These are phyloP conservation scores for Kitagawia praeruptora DNA, from an alignment of 129 eudicot species.

Conservation along the genomic window DNA sequence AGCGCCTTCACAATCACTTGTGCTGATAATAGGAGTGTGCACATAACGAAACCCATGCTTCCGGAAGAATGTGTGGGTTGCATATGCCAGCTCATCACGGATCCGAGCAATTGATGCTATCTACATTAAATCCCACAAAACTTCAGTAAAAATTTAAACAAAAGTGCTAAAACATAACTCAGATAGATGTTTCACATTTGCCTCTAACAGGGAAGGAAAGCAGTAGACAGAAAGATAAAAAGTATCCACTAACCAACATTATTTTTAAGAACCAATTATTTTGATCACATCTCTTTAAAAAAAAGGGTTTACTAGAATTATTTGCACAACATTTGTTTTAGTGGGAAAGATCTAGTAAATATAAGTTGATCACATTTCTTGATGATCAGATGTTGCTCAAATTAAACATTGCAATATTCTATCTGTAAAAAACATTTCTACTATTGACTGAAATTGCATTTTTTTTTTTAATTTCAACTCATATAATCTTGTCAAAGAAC, in stretches of 20 bases:
- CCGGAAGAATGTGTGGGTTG: conserved; percentile 88
- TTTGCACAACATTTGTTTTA: background rate
- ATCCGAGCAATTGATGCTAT: conserved; percentile 81
- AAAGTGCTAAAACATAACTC: background rate
- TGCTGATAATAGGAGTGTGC: conserved; percentile 86
- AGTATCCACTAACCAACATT: background rate
- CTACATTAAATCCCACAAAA: conserved; percentile 21
- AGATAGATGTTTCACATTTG: background rate
- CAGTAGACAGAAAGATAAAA: background rate
- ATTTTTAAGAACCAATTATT: background rate
- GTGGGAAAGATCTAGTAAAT: background rate
- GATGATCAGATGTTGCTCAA: background rate
- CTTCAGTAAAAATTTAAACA: background rate
- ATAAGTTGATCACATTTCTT: too few relatives aligned
- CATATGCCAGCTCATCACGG: conserved; percentile 74
- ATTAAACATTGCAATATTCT: too few relatives aligned
- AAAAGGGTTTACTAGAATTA: background rate
- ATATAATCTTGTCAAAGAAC: background rate
- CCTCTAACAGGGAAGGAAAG: background rate
- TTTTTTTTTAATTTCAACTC: too few relatives aligned
- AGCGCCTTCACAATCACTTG: conserved; percentile 97
- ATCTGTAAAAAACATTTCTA: too few relatives aligned
- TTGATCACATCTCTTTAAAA: too few relatives aligned
- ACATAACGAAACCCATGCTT: conserved; percentile 69
- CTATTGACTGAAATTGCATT: background rate